Percentiles rank a stretch among this genome's conserved stretches.
phyloP scores from a whole-genome alignment of 225 moss, liverwort and hornwort genomes.

The Marchantia polymorpha region DNA sequence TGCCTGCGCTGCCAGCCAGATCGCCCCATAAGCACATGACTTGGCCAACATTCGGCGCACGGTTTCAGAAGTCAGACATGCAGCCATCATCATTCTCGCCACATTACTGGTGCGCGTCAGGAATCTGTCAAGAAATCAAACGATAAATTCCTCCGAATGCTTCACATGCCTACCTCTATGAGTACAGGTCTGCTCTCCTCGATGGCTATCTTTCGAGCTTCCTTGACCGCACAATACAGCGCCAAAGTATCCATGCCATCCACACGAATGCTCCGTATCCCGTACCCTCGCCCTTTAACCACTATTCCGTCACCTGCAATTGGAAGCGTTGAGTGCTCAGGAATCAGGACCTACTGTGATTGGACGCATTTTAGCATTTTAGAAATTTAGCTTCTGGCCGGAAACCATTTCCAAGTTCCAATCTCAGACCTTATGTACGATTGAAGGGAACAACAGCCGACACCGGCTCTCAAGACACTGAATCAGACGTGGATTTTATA shows the following conservation, averaged over 20 bases:
- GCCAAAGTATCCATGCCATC: constrained; percentile 95
- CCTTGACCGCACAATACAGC: constrained; percentile 70
- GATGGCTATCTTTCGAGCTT: constrained; percentile 80
- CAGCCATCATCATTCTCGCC: not conserved
- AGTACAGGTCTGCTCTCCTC: constrained; percentile 77
- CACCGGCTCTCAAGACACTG: too few relatives aligned
- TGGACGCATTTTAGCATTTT: not conserved
- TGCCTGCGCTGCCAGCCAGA: constrained; percentile 45
- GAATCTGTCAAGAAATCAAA: too few relatives aligned
- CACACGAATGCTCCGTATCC: constrained; percentile 84
- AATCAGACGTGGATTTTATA: too few relatives aligned
- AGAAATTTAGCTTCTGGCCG: not conserved
- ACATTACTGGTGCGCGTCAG: not conserved
- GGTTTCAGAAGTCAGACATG: not conserved
- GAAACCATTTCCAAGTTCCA: not conserved
- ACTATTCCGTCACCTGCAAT: constrained; percentile 88
- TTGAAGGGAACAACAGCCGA: too few relatives aligned
- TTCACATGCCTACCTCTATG: constrained; percentile 57
- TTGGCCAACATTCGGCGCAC: too few relatives aligned
- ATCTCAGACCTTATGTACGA: too few relatives aligned
- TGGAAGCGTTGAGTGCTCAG: not conserved
- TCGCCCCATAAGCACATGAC: too few relatives aligned
- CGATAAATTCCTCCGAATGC: too few relatives aligned
- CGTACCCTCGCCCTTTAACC: constrained; percentile 82
- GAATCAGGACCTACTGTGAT: not conserved